Percentiles rank a stretch among this genome's conserved stretches.
Conservation (phyloP, 2,329 filamentous ascomycete genomes). For the Coniosporium tulheliwenetii region DNA sequence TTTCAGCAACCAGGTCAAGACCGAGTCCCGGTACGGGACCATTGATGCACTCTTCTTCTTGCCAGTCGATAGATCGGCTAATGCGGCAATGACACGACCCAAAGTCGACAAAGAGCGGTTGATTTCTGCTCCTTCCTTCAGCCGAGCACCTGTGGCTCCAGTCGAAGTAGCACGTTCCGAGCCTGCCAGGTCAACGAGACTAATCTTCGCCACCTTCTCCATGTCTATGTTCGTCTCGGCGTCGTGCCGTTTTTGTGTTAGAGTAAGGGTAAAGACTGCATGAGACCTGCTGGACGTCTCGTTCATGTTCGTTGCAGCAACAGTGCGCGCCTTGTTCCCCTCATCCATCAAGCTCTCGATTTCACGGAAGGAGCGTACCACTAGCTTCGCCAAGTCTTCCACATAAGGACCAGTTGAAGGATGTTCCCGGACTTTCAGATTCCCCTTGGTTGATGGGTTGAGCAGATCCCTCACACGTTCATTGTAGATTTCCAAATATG, state of each 20-base stretch:
- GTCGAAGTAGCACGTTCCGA: constrained; percentile 96
- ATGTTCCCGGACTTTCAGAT: constrained; percentile 93
- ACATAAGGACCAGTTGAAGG: constrained; percentile 96
- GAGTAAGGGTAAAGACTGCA: constrained; percentile 89
- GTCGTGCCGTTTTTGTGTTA: constrained; percentile 88
- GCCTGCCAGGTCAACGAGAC: constrained; percentile 90
- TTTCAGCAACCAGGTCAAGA: constrained; percentile 91
- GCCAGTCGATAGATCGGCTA: constrained; percentile 77
- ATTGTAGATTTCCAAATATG: constrained; percentile 98
- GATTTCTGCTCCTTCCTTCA: constrained; percentile 98
- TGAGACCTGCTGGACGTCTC: constrained; percentile 97
- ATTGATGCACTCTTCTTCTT: constrained; percentile 65
- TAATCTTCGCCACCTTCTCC: constrained; percentile 96
- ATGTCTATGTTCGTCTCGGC: constrained; percentile 89
- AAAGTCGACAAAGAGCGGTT: constrained; percentile 92
- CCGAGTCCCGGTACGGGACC: constrained; percentile 93
- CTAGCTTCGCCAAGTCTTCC: constrained; percentile 89
- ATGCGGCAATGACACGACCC: constrained; percentile 88
- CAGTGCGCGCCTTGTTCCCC: constrained; percentile 95
- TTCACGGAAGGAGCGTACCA: constrained; percentile 83
- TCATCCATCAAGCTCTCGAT: constrained; percentile 99
- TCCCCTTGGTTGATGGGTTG: constrained; percentile 89
- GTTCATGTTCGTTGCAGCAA: constrained; percentile 99
- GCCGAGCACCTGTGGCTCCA: constrained; percentile 80
- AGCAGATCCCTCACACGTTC: constrained; percentile 90